Base-by-base conservation (phyloP, 2,329 filamentous ascomycete species). In the Fusarium pseudoanthophilum region DNA sequence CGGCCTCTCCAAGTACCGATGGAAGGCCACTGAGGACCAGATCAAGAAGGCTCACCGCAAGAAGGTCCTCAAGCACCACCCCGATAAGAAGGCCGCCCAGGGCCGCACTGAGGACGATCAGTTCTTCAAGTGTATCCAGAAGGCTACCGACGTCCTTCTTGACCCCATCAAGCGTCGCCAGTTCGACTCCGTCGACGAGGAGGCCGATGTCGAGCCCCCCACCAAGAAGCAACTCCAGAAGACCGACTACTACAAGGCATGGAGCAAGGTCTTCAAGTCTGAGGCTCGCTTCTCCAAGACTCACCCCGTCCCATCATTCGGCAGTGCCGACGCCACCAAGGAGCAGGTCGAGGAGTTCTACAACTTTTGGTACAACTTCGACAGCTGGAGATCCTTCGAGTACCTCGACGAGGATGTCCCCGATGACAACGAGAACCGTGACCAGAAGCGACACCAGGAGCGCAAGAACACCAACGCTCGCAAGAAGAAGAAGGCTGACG, bases 121-220 rank as follows among this genome's bases (percentile, higher is more conserved):
- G 83, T 99, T 99, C 89, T 99, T 99, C 92, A 99, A 99, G 90
- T 99, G 97, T 85, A 99, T 99, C 83, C 97, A 99, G 83, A 98
- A 98, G 85, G 96, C 96, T 65, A 95, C 93, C 78, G 96, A 99
- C 80, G 89, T 98, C 59, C 92, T 99, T 24, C 90, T 94, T 62
- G 96, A 99, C 86, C 96, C 96, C 58, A 88, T 92, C 82, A 97
- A 94, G 87, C 93, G 96, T 71, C 92, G 95, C 67, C 96, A 99
- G 85, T 99, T 93, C 85, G 96, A 99, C 84, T 97, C 94, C 5
- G 95, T 98, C 70, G 96, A 99, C 80, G 95, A 98, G 84, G 91
- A 90, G 77, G 96, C 96, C 72, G 93, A 99, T 66, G 92, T 97
- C 67, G 93, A 97, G 79, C 94, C 95, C 51, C 97, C 97, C 0